These are phyloP conservation scores for Kodamaea arcana DNA, from an alignment of 1,139 yeast genomes.

Conservation along the genomic window DNA sequence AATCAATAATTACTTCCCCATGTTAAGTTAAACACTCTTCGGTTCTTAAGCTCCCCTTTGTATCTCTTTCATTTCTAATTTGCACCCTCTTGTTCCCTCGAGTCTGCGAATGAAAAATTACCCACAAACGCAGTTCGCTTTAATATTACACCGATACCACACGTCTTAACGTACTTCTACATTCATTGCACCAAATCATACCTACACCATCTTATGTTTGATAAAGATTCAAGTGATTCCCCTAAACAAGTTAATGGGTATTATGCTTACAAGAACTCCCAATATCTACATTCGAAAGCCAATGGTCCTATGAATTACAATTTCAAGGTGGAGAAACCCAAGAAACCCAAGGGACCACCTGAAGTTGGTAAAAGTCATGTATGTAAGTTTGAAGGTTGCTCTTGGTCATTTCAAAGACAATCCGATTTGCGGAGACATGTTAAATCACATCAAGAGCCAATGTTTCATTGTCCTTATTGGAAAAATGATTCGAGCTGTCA, in stretches of 20 bases:
- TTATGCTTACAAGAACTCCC: constrained; percentile 1
- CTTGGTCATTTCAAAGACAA: constrained; percentile 64
- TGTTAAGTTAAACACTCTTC: no score
- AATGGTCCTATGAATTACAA: constrained; percentile 2
- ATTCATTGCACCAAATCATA: neutral
- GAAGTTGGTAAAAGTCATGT: constrained; percentile 35
- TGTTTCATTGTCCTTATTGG: constrained; percentile 71
- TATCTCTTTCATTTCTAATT: no score
- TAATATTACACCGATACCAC: no score
- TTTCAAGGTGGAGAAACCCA: constrained; percentile 6
- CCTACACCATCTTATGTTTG: no score
- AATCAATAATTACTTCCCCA: no score
- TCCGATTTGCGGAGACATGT: constrained; percentile 65
- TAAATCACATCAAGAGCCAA: constrained; percentile 61
- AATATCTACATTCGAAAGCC: constrained; percentile 5
- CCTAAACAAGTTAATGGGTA: neutral
- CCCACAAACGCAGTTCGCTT: no score
- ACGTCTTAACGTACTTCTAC: no score
- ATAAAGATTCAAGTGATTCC: neutral
- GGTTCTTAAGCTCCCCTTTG: no score
- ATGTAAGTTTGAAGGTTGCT: constrained; percentile 54
- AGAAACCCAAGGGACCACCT: constrained; percentile 9
- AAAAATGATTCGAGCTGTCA: constrained; percentile 64
- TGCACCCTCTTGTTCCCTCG: no score
- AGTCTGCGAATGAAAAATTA: no score